These are phyloP conservation scores for Endoconidiophora laricicola DNA, from an alignment of 2,329 filamentous ascomycete species.

Conservation along the genomic window DNA sequence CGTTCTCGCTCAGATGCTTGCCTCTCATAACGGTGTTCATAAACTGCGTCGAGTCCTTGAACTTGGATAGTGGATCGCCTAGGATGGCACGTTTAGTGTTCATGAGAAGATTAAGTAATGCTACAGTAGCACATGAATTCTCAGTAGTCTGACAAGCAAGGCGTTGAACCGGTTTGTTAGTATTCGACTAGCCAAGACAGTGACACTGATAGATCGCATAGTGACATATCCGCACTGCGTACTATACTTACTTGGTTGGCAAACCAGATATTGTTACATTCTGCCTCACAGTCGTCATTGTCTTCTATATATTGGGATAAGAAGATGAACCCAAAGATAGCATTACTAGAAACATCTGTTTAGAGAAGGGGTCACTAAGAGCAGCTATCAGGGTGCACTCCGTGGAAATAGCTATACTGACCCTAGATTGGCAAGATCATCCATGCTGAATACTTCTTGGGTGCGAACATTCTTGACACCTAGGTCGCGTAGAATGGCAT, in stretches of 20 bases:
- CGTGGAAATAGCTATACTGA: slow-evolving; percentile 31
- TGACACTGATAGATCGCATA: not conserved
- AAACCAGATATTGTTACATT: slow-evolving; percentile 62
- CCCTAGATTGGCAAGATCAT: slow-evolving; percentile 44
- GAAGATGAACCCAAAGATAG: slow-evolving; percentile 76
- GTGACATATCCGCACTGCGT: not conserved
- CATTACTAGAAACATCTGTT: slow-evolving; percentile 33
- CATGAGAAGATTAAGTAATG: slow-evolving; percentile 84
- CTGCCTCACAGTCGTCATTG: slow-evolving; percentile 34
- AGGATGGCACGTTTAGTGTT: slow-evolving; percentile 53
- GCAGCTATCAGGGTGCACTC: not conserved
- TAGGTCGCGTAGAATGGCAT: slow-evolving; percentile 62
- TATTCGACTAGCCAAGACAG: slow-evolving; percentile 9
- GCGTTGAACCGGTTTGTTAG: slow-evolving; percentile 20
- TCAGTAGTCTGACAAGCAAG: slow-evolving; percentile 38
- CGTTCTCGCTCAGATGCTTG: slow-evolving; percentile 54
- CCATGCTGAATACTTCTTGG: slow-evolving; percentile 59
- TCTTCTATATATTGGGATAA: slow-evolving; percentile 54
- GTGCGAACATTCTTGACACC: slow-evolving; percentile 59
- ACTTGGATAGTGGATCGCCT: slow-evolving; percentile 50
- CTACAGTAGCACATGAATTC: slow-evolving; percentile 85
- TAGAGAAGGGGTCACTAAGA: not conserved
- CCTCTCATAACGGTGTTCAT: slow-evolving; percentile 61
- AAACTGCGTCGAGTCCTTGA: slow-evolving; percentile 54
- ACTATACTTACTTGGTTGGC: slow-evolving; percentile 55